Evolutionary conservation across 2,329 filamentous ascomycete species (phyloP), one percentile per base, ranked within the genome.

Genomic region (Sporothrix variecibatus): DNA sequence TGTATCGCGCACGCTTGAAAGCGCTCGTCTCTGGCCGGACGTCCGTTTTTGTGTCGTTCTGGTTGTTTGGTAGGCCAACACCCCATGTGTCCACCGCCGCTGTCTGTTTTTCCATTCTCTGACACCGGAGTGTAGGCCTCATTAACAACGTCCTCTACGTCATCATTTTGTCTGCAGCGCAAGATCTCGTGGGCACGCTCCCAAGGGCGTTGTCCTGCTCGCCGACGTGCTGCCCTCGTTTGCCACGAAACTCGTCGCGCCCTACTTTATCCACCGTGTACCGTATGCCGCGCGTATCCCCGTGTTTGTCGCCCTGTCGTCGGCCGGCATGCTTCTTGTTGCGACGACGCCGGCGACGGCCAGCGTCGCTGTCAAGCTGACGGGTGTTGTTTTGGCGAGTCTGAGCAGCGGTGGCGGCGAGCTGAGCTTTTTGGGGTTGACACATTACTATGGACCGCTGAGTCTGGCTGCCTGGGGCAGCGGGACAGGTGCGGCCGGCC

Each of bases 71-170:
- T 98, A 85, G n/a, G n/a, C n/a, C n/a, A n/a, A n/a, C n/a, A n/a
- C n/a, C n/a, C n/a, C n/a, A n/a, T n/a, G n/a, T n/a, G n/a, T n/a
- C n/a, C n/a, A n/a, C n/a, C n/a, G n/a, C n/a, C n/a, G n/a, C n/a
- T n/a, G n/a, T n/a, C n/a, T n/a, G n/a, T n/a, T n/a, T n/a, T n/a
- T n/a, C n/a, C n/a, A n/a, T n/a, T n/a, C n/a, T n/a, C n/a, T n/a
- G n/a, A n/a, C n/a, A n/a, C n/a, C n/a, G n/a, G 17, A 17, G 11
- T n/a, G 40, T 79, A 95, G 94, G 94, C 71, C 85, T 96, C 23
- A 96, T 98, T 81, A 98, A 99, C 84, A 98, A 98, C 84, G 94
- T 98, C 78, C 92, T 98, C 84, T 98, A 98, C 83, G 95, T 98
- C 73, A 93, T 98, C 82, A 96, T 98, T 81, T 92, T 99, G 79